Conservation (phyloP, 176 grass and related monocot species). For the Oryza longistaminata region DNA sequence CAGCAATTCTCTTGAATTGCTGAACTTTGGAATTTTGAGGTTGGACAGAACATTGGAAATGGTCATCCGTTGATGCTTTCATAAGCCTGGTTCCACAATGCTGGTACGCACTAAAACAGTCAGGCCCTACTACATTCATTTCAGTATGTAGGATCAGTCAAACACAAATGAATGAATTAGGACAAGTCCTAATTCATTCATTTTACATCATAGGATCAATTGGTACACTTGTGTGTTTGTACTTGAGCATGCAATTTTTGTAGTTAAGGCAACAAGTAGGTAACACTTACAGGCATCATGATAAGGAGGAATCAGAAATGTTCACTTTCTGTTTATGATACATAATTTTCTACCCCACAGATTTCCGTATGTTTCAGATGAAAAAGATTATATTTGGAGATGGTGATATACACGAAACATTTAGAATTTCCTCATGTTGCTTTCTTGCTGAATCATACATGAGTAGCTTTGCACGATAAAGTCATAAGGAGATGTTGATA, state of each 20-base stretch:
- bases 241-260: constrained; percentile 5
- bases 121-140: neutral
- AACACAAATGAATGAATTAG: neutral
- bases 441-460: constrained; percentile 24
- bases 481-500: neutral
- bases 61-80: neutral
- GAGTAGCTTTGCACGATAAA: neutral
- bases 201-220: neutral
- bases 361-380: neutral
- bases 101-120: neutral
- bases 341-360: neutral
- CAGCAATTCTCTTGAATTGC: neutral
- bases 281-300: constrained; percentile 1
- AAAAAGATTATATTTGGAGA: neutral
- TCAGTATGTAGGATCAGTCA: neutral
- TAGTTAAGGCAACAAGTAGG: neutral
- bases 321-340: neutral
- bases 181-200: too few relatives aligned
- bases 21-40: neutral
- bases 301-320: neutral
- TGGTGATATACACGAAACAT: neutral
- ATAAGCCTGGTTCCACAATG: neutral
- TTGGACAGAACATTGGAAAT: neutral
- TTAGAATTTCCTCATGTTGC: constrained; percentile 8
- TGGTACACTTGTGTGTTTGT: neutral